phyloP scores from a whole-genome alignment of 208 protist species.

The Trypanosoma lewisi region DNA sequence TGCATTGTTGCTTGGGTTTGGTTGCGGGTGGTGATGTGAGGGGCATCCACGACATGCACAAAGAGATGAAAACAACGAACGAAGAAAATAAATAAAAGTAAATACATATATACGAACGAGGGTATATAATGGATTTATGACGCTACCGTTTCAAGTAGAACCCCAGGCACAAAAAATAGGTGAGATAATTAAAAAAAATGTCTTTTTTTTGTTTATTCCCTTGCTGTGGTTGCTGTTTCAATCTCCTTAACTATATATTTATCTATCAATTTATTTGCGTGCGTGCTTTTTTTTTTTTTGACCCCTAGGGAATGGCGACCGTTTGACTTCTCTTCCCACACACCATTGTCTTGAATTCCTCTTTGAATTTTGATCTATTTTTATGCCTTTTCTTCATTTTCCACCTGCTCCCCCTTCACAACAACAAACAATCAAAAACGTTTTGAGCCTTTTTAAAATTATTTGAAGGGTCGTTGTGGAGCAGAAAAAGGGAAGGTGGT shows the following conservation, averaged over 20 bases:
- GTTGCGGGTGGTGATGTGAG: too few species aligned
- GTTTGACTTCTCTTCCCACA: not conserved
- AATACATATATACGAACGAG: not conserved
- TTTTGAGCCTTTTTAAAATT: too few species aligned
- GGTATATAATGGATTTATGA: too few species aligned
- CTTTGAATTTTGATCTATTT: slow-evolving; percentile 1
- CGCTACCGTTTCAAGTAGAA: too few species aligned
- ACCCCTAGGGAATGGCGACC: not conserved
- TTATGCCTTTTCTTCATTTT: not conserved
- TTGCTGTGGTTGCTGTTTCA: not conserved
- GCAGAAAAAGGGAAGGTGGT: not conserved
- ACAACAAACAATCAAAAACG: too few species aligned
- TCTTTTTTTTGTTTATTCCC: not conserved
- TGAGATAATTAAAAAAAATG: slow-evolving; percentile 6
- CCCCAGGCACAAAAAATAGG: too few species aligned
- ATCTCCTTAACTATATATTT: too few species aligned
- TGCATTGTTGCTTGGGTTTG: too few species aligned
- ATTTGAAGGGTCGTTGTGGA: not conserved
- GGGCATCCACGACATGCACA: not conserved
- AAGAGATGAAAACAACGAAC: not conserved
- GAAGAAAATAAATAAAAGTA: slow-evolving; percentile 1
- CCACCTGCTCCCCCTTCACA: too few species aligned
- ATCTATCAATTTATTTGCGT: too few species aligned
- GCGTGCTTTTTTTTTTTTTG: not conserved
- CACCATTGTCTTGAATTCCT: not conserved